Conservation (phyloP, 1,284 basidiomycete species). For the Malassezia restricta region DNA sequence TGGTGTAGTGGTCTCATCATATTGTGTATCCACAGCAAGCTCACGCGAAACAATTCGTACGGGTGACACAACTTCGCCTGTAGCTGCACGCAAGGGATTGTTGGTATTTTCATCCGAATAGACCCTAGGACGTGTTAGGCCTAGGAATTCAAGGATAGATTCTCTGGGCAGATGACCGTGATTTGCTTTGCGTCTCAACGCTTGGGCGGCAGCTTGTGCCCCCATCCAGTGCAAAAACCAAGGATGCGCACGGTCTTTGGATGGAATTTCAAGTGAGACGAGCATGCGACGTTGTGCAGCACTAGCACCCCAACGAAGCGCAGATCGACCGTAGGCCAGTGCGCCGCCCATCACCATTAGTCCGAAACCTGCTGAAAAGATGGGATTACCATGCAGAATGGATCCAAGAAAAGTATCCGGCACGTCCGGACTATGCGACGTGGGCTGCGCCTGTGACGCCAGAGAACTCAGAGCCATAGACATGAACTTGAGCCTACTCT, state of each 20-base stretch:
- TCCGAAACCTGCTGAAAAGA: constrained; percentile 40
- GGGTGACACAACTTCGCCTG: constrained; percentile 46
- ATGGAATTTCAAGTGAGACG: constrained; percentile 89
- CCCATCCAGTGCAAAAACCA: constrained; percentile 99
- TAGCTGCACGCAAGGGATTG: constrained; percentile 46
- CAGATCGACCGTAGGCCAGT: constrained; percentile 41
- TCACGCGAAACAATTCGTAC: constrained; percentile 55
- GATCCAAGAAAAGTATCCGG: not conserved
- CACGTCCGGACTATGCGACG: not conserved
- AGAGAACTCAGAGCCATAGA: no score
- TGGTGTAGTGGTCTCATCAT: constrained; percentile 9
- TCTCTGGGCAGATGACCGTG: constrained; percentile 28
- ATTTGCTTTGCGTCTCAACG: constrained; percentile 29
- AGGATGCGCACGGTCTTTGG: constrained; percentile 83
- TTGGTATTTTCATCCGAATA: constrained; percentile 2
- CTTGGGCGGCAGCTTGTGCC: constrained; percentile 46
- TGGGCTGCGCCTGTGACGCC: no score
- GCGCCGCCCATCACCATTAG: constrained; percentile 42
- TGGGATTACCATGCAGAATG: constrained; percentile 27
- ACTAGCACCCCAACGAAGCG: constrained; percentile 58
- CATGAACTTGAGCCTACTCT: no score
- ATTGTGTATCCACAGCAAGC: constrained; percentile 74
- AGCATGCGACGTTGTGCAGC: constrained; percentile 77
- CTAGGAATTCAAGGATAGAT: constrained; percentile 30
- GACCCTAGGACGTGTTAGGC: constrained; percentile 14